A percentile compares a stretch with the other conserved stretches of the same genome.
These are phyloP conservation scores for Lathyrus oleraceus DNA, from an alignment of 306 rosid species.

Conservation along the genomic window DNA sequence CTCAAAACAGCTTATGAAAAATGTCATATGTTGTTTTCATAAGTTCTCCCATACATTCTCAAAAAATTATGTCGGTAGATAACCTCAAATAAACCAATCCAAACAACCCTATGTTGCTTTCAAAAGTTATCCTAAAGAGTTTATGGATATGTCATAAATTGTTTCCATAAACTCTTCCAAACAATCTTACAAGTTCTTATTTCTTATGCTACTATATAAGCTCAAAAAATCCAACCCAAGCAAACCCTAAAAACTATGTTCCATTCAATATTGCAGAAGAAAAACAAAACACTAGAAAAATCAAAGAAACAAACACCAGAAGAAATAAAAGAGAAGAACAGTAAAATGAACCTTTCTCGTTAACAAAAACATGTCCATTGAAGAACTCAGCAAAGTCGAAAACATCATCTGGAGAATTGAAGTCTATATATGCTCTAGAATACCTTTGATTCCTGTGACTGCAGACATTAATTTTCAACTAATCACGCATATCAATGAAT, in stretches of 20 bases:
- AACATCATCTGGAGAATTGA: constrained; percentile 72
- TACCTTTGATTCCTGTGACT: constrained; percentile 74
- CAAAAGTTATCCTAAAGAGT: not conserved
- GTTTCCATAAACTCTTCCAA: not conserved
- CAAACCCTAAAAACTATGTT: not conserved
- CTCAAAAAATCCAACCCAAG: not conserved
- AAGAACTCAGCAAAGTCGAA: constrained; percentile 80
- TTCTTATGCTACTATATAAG: not conserved
- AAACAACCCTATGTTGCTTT: not conserved
- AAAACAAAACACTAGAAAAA: not conserved
- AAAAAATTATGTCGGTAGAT: too few relatives aligned
- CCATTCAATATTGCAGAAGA: not conserved
- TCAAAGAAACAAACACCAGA: too few relatives aligned
- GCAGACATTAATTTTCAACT: constrained; percentile 42
- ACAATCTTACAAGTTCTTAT: not conserved
- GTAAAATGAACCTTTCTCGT: constrained; percentile 68
- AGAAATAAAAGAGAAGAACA: not conserved
- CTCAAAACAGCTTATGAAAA: too few relatives aligned
- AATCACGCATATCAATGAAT: not conserved
- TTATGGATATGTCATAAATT: not conserved
- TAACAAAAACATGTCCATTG: constrained; percentile 87
- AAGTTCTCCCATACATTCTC: too few relatives aligned
- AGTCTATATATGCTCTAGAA: constrained; percentile 84
- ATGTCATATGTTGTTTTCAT: too few relatives aligned
- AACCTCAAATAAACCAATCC: not conserved